phyloP scores from a whole-genome alignment of 2,329 filamentous ascomycete species.

The Trichoderma sp. region DNA sequence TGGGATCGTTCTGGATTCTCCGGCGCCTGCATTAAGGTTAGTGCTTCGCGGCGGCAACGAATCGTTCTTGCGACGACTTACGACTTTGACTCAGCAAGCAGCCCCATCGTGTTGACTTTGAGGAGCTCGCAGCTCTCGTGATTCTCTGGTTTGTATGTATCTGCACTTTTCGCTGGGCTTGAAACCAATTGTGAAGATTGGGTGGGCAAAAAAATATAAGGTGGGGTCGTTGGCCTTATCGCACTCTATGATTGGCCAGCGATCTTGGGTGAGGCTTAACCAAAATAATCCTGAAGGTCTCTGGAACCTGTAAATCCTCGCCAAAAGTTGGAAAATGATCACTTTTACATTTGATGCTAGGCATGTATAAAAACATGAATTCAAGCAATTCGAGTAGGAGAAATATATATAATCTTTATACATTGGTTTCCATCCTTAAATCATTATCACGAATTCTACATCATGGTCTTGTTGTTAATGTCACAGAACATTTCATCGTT shows the following conservation, averaged over 20 bases:
- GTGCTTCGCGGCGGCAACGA: neutral
- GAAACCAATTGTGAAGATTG: conserved; percentile 18
- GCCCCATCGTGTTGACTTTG: conserved; percentile 30
- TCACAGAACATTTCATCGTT: too few relatives aligned
- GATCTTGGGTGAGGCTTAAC: neutral
- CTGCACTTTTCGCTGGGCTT: neutral
- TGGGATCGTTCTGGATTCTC: conserved; percentile 86
- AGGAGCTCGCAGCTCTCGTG: neutral
- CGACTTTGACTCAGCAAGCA: conserved; percentile 37
- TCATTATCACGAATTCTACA: too few relatives aligned
- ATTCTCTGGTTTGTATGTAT: neutral
- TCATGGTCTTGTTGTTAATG: too few relatives aligned
- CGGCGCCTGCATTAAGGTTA: conserved; percentile 33
- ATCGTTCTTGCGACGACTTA: conserved; percentile 21
- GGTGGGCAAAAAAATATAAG: conserved; percentile 31
- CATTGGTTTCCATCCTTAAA: too few relatives aligned
- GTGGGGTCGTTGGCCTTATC: conserved; percentile 32
- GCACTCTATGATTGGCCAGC: conserved; percentile 26
- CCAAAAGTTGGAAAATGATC: neutral
- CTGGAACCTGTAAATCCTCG: neutral
- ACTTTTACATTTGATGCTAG: neutral
- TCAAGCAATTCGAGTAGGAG: too few relatives aligned
- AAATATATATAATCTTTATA: too few relatives aligned
- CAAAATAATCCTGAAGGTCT: neutral
- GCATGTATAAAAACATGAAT: too few relatives aligned